These are phyloP conservation scores for Populus alba DNA, from an alignment of 345 rosid genomes.

Conservation along the genomic window DNA sequence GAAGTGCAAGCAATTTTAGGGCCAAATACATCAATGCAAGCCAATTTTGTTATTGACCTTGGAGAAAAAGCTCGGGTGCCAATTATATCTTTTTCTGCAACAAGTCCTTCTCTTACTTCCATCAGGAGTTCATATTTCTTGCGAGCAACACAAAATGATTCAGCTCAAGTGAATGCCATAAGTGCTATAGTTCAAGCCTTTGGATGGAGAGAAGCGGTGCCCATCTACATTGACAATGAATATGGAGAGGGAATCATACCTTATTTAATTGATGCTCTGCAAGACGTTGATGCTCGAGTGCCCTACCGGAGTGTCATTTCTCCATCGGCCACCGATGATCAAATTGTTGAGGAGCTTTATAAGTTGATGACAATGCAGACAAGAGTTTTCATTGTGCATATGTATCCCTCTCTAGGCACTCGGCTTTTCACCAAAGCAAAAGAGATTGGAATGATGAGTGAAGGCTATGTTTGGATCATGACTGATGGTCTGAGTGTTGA, in stretches of 20 bases:
- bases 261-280: conserved; percentile 41
- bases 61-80: conserved; percentile 25
- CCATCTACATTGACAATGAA: conserved; percentile 42
- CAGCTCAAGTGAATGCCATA: conserved; percentile 14
- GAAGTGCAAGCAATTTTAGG: conserved; percentile 44
- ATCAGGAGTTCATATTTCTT: conserved; percentile 8
- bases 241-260: conserved; percentile 51
- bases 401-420: conserved; percentile 30
- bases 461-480: conserved; percentile 72
- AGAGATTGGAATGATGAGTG: conserved; percentile 60
- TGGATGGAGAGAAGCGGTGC: conserved; percentile 51
- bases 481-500: conserved; percentile 58
- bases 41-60: conserved; percentile 27
- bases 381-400: conserved; percentile 54
- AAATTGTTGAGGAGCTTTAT: conserved; percentile 47
- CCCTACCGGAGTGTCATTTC: conserved; percentile 48
- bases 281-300: conserved; percentile 34
- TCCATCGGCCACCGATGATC: conserved; percentile 37
- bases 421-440: conserved; percentile 42
- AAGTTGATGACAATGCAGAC: conserved; percentile 50
- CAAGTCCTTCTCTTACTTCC: conserved; percentile 15
- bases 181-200: not conserved
- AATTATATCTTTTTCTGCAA: conserved; percentile 11
- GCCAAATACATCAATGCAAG: conserved; percentile 29
- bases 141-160: conserved; percentile 7